phyloP scores from a whole-genome alignment of 1,284 basidiomycete species.

The Melampsora abietis-canadensis region DNA sequence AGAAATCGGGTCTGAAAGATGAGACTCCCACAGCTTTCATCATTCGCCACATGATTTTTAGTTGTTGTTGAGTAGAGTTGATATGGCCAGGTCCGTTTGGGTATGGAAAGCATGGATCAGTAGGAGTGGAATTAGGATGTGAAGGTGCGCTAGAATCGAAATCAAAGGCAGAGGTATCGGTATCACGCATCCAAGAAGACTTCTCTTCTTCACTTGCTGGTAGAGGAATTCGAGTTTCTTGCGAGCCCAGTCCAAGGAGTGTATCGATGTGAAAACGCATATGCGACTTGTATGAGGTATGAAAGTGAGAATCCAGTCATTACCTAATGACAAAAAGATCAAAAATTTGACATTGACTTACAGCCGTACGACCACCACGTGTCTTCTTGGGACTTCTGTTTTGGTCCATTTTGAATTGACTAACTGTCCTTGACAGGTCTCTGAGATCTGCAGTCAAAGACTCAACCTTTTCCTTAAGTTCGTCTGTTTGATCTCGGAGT shows the following conservation, averaged over 20 bases:
- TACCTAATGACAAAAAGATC: too few relatives aligned
- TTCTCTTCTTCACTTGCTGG: slow-evolving; percentile 18
- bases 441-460: too few relatives aligned
- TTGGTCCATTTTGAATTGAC: too few relatives aligned
- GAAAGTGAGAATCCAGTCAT: too few relatives aligned
- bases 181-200: slow-evolving; percentile 18
- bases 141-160: too few relatives aligned
- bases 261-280: slow-evolving; percentile 19
- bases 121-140: too few relatives aligned
- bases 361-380: too few relatives aligned
- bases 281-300: slow-evolving; percentile 11
- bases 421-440: too few relatives aligned
- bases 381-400: too few relatives aligned
- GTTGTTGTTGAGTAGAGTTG: neutral
- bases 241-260: slow-evolving; percentile 15
- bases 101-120: slow-evolving; percentile 10
- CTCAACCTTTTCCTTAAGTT: too few relatives aligned
- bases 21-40: neutral
- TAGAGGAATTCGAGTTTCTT: slow-evolving; percentile 13
- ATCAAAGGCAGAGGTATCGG: neutral
- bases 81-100: slow-evolving; percentile 7
- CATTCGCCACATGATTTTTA: neutral
- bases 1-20: slow-evolving; percentile 13
- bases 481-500: too few relatives aligned
- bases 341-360: too few relatives aligned